Percentiles rank a stretch among this genome's conserved stretches.
Evolutionary conservation across 768 basidiomycete species (phyloP).

Genomic region (Vararia minispora): DNA sequence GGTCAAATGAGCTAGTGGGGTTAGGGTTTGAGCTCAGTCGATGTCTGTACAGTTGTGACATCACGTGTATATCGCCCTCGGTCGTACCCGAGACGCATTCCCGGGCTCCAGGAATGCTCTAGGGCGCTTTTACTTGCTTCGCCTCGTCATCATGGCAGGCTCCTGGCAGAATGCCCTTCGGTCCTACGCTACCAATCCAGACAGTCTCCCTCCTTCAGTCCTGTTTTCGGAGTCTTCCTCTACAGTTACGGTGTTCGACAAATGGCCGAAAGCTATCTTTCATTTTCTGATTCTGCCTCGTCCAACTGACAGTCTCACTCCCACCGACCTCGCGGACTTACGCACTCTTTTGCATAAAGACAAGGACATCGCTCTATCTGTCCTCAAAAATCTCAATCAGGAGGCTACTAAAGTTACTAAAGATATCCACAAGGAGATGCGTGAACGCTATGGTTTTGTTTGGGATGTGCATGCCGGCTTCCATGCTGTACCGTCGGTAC

Average conservation of each 20-base stretch:
- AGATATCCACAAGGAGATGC: constrained; percentile 75
- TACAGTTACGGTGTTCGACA: constrained; percentile 62
- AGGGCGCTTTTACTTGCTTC: too few species aligned
- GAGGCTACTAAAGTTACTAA: constrained; percentile 45
- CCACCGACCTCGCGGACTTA: constrained; percentile 40
- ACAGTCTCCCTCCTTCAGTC: constrained; percentile 45
- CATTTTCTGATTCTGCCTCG: constrained; percentile 82
- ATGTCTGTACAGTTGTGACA: too few species aligned
- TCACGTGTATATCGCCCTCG: too few species aligned
- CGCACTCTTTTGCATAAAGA: constrained; percentile 42
- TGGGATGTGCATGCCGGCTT: constrained; percentile 79
- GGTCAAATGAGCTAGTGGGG: too few species aligned
- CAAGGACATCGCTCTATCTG: constrained; percentile 39
- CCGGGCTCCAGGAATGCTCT: too few species aligned
- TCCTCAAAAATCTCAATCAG: constrained; percentile 40
- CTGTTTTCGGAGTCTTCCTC: constrained; percentile 43
- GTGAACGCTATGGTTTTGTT: constrained; percentile 55
- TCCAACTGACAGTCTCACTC: constrained; percentile 26
- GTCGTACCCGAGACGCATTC: too few species aligned
- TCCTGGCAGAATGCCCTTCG: too few species aligned
- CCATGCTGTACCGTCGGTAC: constrained; percentile 79
- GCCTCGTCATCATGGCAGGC: too few species aligned
- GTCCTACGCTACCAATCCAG: constrained; percentile 47
- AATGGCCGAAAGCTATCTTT: constrained; percentile 74
- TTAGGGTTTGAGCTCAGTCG: too few species aligned